Percentiles rank a stretch among this genome's conserved stretches.
phyloP scores from a whole-genome alignment of 1,284 basidiomycete genomes.

The Rhizoctonia solani region DNA sequence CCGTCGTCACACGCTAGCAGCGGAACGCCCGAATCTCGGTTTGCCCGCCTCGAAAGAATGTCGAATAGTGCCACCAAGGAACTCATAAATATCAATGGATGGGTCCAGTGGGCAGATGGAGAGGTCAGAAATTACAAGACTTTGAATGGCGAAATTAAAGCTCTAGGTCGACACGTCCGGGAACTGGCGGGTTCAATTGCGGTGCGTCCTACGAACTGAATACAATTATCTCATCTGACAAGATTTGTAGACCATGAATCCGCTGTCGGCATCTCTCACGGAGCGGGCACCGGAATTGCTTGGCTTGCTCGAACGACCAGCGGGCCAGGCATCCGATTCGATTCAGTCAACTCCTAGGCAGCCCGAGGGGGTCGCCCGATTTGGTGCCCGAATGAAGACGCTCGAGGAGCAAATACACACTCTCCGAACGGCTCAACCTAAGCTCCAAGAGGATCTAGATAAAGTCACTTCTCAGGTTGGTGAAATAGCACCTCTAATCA shows the following conservation, averaged over 20 bases:
- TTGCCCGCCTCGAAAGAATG: not conserved
- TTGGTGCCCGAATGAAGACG: not conserved
- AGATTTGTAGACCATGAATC: not conserved
- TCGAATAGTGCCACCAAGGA: not conserved
- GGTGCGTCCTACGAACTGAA: not conserved
- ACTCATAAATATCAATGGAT: conserved; percentile 1
- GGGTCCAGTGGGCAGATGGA: not conserved
- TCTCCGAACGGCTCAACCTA: not conserved
- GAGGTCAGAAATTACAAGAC: not conserved
- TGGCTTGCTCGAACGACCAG: not conserved
- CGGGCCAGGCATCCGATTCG: not conserved
- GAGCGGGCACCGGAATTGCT: not conserved
- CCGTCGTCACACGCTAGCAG: not conserved
- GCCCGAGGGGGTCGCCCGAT: not conserved
- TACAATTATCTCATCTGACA: not conserved
- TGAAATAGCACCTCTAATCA: not conserved
- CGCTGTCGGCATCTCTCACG: not conserved
- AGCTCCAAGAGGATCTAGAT: not conserved
- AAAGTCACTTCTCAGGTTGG: not conserved
- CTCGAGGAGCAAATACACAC: not conserved
- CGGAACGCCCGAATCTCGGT: not conserved
- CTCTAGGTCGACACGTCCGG: not conserved
- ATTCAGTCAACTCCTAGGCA: not conserved
- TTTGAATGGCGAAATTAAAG: not conserved
- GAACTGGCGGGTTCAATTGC: not conserved